Evolutionary conservation across 2,329 filamentous ascomycete genomes (phyloP), one percentile per base, ranked within the genome.

Genomic region (Calonectria pseudoreteaudii): DNA sequence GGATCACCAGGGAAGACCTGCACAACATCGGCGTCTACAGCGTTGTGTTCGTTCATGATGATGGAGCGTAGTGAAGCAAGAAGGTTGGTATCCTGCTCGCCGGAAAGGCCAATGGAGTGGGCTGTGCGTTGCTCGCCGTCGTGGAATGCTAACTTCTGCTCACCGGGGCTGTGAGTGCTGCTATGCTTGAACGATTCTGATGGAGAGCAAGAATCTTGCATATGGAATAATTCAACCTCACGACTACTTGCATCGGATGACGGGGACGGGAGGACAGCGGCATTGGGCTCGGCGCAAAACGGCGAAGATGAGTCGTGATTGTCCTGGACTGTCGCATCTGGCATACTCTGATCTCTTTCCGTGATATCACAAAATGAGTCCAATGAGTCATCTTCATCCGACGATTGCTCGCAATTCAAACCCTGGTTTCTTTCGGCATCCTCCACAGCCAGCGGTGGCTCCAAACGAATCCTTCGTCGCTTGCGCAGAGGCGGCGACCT

Each of bases 1-100:
- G 71, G 53, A 23, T 73, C 71, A 2, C 71, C 71, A 16, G 71
- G 71, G 66, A 73, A 73, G 8, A 73, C 71, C 31, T 73, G 71
- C 0, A 73, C 68, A 14, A 73, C 52, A 34, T 52, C 67, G 18
- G 58, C 60, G n/a, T 73, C 71, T 26, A 73, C 50, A 5, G 41
- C 66, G 23, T 73, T 73, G 14, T 52, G 66, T 20, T 73, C 71
- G 56, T 70, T 73, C 9, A 73, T 67, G 26, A 73, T 70, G 3
- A 73, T 66, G 16, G 71, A 73, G 14, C 71, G 71, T 6, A 73
- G 34, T 2, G 71, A 73, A 28, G 71, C 71, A 14, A 73, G 50
- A 7, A 73, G 67, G 16, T 73, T 73, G 30, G 71, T 70, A 41
- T 73, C 71, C 58, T 73, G 71, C 60, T 73, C 71, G 6, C 56